phyloP scores from a whole-genome alignment of 352 stramenopile genomes.

The Thalassiosira delicatula region DNA sequence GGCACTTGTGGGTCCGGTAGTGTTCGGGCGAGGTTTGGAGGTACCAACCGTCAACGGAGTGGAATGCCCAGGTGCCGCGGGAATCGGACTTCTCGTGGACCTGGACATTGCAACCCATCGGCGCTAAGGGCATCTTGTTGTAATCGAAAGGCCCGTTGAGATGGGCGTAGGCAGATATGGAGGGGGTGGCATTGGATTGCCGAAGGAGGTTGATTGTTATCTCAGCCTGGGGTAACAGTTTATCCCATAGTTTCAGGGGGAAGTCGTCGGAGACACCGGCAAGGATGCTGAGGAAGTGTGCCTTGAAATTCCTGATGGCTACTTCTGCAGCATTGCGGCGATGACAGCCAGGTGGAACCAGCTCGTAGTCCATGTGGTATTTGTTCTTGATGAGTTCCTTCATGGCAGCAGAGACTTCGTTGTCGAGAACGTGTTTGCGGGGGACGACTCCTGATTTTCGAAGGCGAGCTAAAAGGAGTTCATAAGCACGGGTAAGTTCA shows the following conservation, averaged over 20 bases:
- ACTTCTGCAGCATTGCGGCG: background rate
- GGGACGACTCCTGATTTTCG: background rate
- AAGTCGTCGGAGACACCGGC: background rate
- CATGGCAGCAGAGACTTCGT: background rate
- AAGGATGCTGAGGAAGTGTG: background rate
- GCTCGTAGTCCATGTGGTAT: background rate
- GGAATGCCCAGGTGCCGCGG: slow-evolving; percentile 28
- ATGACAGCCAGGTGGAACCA: background rate
- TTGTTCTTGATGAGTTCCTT: background rate
- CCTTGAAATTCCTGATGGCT: background rate
- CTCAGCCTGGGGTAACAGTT: slow-evolving; percentile 52
- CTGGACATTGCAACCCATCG: slow-evolving; percentile 26
- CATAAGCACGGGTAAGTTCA: background rate
- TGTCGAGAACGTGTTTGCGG: background rate
- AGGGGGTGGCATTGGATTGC: slow-evolving; percentile 42
- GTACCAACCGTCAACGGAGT: slow-evolving; percentile 51
- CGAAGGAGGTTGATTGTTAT: slow-evolving; percentile 62
- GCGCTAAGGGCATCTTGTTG: slow-evolving; percentile 58
- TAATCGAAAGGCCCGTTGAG: slow-evolving; percentile 47
- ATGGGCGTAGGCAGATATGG: slow-evolving; percentile 47
- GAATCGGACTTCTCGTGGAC: background rate
- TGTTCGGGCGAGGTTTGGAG: slow-evolving; percentile 50
- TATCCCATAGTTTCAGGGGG: slow-evolving; percentile 36
- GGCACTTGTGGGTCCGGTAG: slow-evolving; percentile 33
- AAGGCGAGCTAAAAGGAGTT: background rate